A percentile compares a stretch with the other conserved stretches of the same genome.
These are phyloP conservation scores for Phialemoniopsis sp. DNA, from an alignment of 2,329 filamentous ascomycete species.

Conservation along the genomic window DNA sequence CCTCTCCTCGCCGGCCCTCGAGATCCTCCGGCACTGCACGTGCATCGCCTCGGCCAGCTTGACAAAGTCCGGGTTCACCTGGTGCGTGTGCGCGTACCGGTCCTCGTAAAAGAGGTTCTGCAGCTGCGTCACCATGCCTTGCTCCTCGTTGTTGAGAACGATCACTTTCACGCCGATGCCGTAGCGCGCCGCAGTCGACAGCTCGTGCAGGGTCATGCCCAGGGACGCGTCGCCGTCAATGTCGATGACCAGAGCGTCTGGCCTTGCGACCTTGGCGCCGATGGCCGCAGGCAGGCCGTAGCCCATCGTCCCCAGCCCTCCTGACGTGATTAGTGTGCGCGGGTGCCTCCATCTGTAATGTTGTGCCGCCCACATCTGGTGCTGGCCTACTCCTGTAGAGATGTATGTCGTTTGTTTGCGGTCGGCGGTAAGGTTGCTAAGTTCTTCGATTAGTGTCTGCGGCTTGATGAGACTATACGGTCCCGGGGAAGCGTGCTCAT, in stretches of 20 bases:
- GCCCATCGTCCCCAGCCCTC: slow-evolving; percentile 96
- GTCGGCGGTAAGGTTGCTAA: slow-evolving; percentile 76
- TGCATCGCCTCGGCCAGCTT: slow-evolving; percentile 91
- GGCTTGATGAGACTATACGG: slow-evolving; percentile 90
- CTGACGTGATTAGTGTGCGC: slow-evolving; percentile 92
- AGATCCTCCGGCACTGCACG: slow-evolving; percentile 67
- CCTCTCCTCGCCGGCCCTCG: slow-evolving; percentile 72
- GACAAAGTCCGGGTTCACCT: slow-evolving; percentile 93
- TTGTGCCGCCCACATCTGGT: slow-evolving; percentile 98
- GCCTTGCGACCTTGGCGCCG: slow-evolving; percentile 79
- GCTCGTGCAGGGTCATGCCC: slow-evolving; percentile 96
- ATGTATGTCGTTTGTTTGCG: slow-evolving; percentile 85
- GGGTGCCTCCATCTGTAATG: slow-evolving; percentile 94
- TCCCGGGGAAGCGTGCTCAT: slow-evolving; percentile 72
- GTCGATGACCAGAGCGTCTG: slow-evolving; percentile 83
- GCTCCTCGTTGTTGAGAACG: slow-evolving; percentile 93
- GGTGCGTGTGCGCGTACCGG: slow-evolving; percentile 87
- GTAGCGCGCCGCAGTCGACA: slow-evolving; percentile 90
- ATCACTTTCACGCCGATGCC: slow-evolving; percentile 96
- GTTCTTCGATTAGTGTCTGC: slow-evolving; percentile 84
- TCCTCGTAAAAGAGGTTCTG: slow-evolving; percentile 97
- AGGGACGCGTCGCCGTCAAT: slow-evolving; percentile 98
- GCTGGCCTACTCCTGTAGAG: slow-evolving; percentile 90
- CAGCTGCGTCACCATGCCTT: slow-evolving; percentile 99
- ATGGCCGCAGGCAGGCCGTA: slow-evolving; percentile 93